Conservation (phyloP, 352 stramenopile genomes). For the Phytophthora melonis region DNA sequence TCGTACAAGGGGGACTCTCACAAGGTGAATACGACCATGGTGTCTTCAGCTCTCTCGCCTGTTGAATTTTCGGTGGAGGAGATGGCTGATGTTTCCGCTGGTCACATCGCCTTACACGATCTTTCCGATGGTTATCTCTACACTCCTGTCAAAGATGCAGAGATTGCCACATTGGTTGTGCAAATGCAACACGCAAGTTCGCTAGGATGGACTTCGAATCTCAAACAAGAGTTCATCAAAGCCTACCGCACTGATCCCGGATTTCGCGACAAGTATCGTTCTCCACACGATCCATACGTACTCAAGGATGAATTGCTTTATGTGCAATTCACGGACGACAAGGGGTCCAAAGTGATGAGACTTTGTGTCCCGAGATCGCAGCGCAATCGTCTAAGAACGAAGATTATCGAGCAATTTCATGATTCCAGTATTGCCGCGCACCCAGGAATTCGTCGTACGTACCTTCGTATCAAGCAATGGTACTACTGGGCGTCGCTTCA, state of each 20-base stretch:
- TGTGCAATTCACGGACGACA: not conserved
- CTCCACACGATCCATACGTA: not conserved
- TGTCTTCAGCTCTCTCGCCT: no score
- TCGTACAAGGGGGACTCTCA: no score
- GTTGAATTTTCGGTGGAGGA: no score
- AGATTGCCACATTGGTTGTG: conserved; percentile 5
- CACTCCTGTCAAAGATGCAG: conserved; percentile 2
- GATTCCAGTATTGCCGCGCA: conserved; percentile 23
- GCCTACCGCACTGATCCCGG: not conserved
- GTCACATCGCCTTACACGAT: no score
- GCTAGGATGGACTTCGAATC: not conserved
- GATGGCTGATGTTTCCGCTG: no score
- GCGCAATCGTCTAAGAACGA: conserved; percentile 20
- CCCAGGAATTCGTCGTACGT: conserved; percentile 17
- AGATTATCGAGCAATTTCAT: conserved; percentile 22
- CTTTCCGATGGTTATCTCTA: not conserved
- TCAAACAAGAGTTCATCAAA: conserved; percentile 9
- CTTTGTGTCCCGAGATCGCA: conserved; percentile 6
- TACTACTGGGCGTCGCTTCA: conserved; percentile 15
- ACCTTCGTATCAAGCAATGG: conserved; percentile 19
- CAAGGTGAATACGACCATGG: no score
- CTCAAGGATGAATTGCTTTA: conserved; percentile 3
- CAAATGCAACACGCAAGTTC: conserved; percentile 17
- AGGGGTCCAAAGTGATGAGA: not conserved
- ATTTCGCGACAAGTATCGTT: conserved; percentile 3